phyloP scores from a whole-genome alignment of 495 filamentous ascomycete genomes.

The Tuber magnatum region DNA sequence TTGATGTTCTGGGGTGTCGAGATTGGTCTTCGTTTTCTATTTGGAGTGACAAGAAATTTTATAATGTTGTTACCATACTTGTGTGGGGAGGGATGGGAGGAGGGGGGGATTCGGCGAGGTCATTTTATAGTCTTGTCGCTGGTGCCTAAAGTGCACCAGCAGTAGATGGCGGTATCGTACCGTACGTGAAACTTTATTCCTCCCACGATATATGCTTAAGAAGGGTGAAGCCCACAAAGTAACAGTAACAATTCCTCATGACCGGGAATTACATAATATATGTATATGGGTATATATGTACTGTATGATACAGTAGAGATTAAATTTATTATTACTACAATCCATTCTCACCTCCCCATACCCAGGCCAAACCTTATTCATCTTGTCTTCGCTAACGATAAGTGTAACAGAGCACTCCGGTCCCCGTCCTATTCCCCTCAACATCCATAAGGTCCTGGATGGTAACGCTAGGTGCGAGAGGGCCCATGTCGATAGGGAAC shows the following conservation, averaged over 20 bases:
- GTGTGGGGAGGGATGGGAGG: not conserved
- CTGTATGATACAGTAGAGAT: not conserved
- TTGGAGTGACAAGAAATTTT: not conserved
- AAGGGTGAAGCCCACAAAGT: not conserved
- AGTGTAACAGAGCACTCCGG: constrained; percentile 21
- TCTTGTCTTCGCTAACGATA: constrained; percentile 10
- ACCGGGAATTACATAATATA: too few species aligned
- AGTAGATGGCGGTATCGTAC: not conserved
- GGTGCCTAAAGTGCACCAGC: not conserved
- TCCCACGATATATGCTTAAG: not conserved
- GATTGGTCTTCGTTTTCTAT: too few species aligned
- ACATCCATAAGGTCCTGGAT: constrained; percentile 33
- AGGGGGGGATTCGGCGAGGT: not conserved
- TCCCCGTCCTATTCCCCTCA: constrained; percentile 1
- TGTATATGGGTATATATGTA: too few species aligned
- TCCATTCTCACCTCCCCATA: not conserved
- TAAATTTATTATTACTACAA: not conserved
- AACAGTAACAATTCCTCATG: not conserved
- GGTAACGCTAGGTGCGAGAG: constrained; percentile 25
- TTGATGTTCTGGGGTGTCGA: too few species aligned
- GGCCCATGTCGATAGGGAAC: constrained; percentile 40
- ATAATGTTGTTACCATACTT: not conserved
- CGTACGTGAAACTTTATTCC: not conserved
- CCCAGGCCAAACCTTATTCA: not conserved
- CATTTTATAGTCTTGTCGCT: not conserved